These are phyloP conservation scores for Colletotrichum sp. DNA, from an alignment of 2,329 filamentous ascomycete genomes.

Conservation along the genomic window DNA sequence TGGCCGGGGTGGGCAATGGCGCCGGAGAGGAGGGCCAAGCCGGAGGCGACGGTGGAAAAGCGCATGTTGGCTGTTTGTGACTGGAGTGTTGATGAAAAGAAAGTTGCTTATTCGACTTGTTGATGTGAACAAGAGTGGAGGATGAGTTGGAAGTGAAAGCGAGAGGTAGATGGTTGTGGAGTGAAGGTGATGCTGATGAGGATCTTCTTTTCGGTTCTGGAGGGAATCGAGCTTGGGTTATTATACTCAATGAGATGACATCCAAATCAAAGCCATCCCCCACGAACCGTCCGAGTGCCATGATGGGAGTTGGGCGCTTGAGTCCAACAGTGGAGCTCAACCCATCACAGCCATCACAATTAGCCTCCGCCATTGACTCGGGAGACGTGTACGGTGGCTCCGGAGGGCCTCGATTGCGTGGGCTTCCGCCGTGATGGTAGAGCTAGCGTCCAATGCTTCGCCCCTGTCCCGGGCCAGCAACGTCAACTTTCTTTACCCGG, in stretches of 20 bases:
- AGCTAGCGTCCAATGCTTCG: not conserved
- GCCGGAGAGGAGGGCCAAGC: slow-evolving; percentile 16
- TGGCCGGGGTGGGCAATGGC: slow-evolving; percentile 53
- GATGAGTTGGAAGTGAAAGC: not conserved
- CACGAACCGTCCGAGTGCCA: not conserved
- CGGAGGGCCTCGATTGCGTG: slow-evolving; percentile 1
- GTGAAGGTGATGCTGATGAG: slow-evolving; percentile 4
- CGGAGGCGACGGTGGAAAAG: slow-evolving; percentile 15
- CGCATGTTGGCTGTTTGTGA: not conserved
- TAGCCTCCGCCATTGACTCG: not conserved
- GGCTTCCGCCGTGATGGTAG: not conserved
- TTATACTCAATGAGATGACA: not conserved
- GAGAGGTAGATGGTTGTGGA: not conserved
- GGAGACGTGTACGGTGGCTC: not conserved
- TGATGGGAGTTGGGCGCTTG: not conserved
- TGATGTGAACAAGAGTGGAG: not conserved
- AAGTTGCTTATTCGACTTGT: not conserved
- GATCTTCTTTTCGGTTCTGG: not conserved
- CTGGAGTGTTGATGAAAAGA: not conserved
- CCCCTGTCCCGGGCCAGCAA: not conserved
- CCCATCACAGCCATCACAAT: not conserved
- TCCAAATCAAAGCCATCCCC: not conserved
- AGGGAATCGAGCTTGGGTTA: not conserved
- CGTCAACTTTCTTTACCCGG: not conserved
- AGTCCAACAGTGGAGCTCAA: not conserved